These are phyloP conservation scores for Tetrapisispora nanseiensis DNA, from an alignment of 805 yeast genomes.

Conservation along the genomic window DNA sequence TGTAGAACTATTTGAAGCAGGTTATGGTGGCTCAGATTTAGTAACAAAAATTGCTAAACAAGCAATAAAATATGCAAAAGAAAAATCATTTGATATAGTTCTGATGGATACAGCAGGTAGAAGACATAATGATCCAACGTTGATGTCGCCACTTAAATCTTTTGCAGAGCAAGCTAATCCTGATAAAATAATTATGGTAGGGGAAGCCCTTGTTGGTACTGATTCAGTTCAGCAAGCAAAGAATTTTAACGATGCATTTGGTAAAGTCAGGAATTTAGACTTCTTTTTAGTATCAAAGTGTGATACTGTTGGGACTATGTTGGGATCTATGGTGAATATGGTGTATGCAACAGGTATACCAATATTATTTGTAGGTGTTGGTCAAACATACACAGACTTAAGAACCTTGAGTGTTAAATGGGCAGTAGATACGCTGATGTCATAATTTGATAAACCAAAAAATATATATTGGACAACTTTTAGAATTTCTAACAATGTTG, in stretches of 20 bases:
- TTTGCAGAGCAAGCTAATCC: constrained; percentile 95
- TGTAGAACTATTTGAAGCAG: constrained; percentile 81
- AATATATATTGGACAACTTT: no score
- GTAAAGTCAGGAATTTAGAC: constrained; percentile 68
- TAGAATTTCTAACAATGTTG: neutral
- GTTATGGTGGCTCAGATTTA: constrained; percentile 91
- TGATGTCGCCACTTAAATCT: constrained; percentile 91
- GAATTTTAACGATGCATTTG: constrained; percentile 89
- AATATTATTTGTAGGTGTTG: constrained; percentile 89
- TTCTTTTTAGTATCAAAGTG: constrained; percentile 90
- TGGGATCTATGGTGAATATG: constrained; percentile 96
- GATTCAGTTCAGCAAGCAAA: constrained; percentile 93
- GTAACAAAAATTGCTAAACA: constrained; percentile 89
- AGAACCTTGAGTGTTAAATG: constrained; percentile 83
- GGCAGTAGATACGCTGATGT: constrained; percentile 81
- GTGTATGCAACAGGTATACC: constrained; percentile 95
- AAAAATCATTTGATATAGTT: constrained; percentile 68
- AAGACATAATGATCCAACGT: constrained; percentile 85
- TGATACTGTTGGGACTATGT: constrained; percentile 93
- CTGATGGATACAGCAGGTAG: constrained; percentile 96
- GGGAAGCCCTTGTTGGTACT: constrained; percentile 95
- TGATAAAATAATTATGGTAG: constrained; percentile 95
- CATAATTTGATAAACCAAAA: constrained; percentile 27
- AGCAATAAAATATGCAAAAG: constrained; percentile 73
- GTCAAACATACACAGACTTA: constrained; percentile 92